Percentiles rank a stretch among this genome's conserved stretches.
These are phyloP conservation scores for Kwoniella shivajii DNA, from an alignment of 1,284 basidiomycete species.

Conservation along the genomic window DNA sequence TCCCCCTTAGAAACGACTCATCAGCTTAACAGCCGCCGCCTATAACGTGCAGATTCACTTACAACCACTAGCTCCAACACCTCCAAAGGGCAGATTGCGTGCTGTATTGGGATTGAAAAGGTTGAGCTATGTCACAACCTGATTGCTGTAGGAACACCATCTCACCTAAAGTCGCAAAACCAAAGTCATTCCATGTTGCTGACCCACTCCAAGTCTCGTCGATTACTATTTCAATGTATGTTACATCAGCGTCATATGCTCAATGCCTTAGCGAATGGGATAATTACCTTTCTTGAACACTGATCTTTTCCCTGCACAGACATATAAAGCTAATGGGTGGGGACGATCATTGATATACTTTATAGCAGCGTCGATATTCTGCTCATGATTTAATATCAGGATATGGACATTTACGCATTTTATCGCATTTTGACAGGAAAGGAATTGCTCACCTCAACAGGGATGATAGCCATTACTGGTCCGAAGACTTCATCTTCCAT, in stretches of 20 bases:
- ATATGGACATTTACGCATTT: neutral
- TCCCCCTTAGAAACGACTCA: constrained; percentile 33
- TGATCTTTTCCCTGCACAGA: constrained; percentile 42
- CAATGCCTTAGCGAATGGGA: neutral
- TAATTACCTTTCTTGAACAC: constrained; percentile 42
- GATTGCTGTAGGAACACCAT: neutral
- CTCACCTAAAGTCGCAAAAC: constrained; percentile 36
- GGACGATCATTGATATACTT: constrained; percentile 63
- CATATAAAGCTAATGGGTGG: constrained; percentile 50
- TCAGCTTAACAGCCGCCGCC: neutral
- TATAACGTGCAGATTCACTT: constrained; percentile 12
- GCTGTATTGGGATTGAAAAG: constrained; percentile 17
- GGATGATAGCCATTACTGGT: constrained; percentile 73
- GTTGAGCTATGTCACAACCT: neutral
- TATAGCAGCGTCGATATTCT: constrained; percentile 71
- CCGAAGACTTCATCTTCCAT: constrained; percentile 77
- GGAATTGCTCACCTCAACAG: constrained; percentile 60
- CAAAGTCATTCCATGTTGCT: constrained; percentile 53
- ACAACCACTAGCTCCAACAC: constrained; percentile 53
- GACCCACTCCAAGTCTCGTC: constrained; percentile 47
- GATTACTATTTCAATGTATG: constrained; percentile 31
- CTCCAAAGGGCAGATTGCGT: constrained; percentile 50
- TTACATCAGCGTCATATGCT: constrained; percentile 6
- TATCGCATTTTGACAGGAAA: neutral
- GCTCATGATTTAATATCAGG: neutral